Percentiles rank a stretch among this genome's conserved stretches.
Evolutionary conservation across 306 rosid genomes (phyloP).

Genomic region (Casuarina equisetifolia): DNA sequence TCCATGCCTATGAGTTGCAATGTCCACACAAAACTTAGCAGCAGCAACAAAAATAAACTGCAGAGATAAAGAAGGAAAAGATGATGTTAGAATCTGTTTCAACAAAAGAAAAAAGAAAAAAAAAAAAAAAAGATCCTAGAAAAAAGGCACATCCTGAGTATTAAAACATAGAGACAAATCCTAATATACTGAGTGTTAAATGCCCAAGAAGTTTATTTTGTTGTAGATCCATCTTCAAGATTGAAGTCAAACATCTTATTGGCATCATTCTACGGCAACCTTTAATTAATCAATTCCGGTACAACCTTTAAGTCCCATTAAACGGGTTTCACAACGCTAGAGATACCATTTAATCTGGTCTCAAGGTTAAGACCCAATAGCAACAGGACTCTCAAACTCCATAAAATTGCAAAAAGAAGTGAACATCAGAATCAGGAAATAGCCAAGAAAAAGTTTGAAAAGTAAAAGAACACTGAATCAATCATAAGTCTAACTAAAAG

Average conservation of each 20-base stretch:
- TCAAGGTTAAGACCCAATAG: not conserved
- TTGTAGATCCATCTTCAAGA: too few relatives aligned
- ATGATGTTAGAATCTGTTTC: constrained; percentile 10
- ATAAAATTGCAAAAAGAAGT: not conserved
- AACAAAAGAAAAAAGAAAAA: not conserved
- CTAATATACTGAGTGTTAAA: not conserved
- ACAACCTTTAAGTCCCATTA: not conserved
- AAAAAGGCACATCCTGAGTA: not conserved
- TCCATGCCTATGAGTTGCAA: constrained; percentile 80
- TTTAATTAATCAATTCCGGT: too few relatives aligned
- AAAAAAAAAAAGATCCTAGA: not conserved
- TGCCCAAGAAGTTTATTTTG: too few relatives aligned
- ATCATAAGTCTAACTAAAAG: not conserved
- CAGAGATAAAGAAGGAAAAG: constrained; percentile 21
- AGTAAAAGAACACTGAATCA: not conserved
- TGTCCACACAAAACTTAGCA: constrained; percentile 47
- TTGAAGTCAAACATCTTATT: too few relatives aligned
- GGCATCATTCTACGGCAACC: too few relatives aligned
- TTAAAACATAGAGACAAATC: not conserved
- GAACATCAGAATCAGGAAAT: not conserved
- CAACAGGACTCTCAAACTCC: not conserved
- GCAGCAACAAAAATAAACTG: constrained; percentile 73
- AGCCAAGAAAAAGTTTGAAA: not conserved
- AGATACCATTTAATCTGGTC: not conserved
- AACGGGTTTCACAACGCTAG: not conserved